phyloP scores from a whole-genome alignment of 768 basidiomycete species.

The Trametes coccinea region DNA sequence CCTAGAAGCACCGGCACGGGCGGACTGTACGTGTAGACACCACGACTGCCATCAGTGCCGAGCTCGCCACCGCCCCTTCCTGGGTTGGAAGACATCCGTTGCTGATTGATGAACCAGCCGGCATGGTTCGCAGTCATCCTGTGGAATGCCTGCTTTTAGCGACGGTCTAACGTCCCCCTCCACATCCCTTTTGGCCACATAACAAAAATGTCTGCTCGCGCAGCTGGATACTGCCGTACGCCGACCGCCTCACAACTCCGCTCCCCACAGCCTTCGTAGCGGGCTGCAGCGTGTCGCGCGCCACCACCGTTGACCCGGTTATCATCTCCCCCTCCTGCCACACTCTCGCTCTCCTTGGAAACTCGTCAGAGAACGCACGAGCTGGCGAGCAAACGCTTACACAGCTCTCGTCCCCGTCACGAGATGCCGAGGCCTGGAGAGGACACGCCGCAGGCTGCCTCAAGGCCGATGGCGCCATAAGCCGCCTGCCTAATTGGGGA shows the following conservation, averaged over 20 bases:
- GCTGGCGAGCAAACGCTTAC: constrained; percentile 16
- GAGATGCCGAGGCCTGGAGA: constrained; percentile 12
- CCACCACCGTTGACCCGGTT: constrained; percentile 21
- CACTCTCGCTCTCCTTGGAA: neutral
- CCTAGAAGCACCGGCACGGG: constrained; percentile 18
- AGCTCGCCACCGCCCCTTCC: constrained; percentile 3
- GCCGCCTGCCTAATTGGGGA: constrained; percentile 13
- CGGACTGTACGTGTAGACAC: constrained; percentile 18
- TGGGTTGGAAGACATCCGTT: neutral
- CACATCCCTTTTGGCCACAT: neutral
- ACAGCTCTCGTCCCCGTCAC: constrained; percentile 18
- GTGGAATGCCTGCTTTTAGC: neutral
- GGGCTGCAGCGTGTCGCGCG: constrained; percentile 8
- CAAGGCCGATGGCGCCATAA: constrained; percentile 26
- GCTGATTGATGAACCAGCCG: constrained; percentile 16
- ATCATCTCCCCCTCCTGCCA: constrained; percentile 4
- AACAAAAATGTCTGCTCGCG: neutral
- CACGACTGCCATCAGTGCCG: constrained; percentile 18
- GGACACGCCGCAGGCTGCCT: constrained; percentile 18
- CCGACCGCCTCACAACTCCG: neutral
- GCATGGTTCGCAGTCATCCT: constrained; percentile 6
- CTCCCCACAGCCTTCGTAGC: constrained; percentile 12
- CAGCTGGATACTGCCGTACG: neutral
- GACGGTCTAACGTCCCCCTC: neutral
- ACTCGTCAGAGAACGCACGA: constrained; percentile 1